Conservation (phyloP, 306 rosid genomes). For the Bauhinia variegata region DNA sequence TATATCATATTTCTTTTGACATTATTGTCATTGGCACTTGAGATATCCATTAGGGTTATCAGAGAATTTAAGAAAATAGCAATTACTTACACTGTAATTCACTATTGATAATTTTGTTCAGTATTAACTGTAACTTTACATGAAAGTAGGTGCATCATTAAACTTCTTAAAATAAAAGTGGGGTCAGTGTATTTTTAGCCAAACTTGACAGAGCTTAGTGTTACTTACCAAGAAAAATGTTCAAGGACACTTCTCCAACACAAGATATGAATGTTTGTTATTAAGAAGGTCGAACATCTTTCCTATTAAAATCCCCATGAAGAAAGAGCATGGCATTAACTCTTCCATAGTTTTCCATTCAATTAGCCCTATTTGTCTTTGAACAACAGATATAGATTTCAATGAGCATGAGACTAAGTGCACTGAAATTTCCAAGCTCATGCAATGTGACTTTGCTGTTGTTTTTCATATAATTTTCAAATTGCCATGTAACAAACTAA, state of each 20-base stretch:
- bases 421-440: slow-evolving; percentile 15
- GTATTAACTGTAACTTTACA: slow-evolving; percentile 1
- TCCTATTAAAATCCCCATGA: slow-evolving; percentile 20
- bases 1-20: slow-evolving; percentile 7
- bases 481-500: slow-evolving; percentile 31
- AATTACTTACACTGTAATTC: slow-evolving; percentile 12
- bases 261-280: neutral
- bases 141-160: neutral
- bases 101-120: neutral
- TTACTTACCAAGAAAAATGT: slow-evolving; percentile 12
- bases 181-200: neutral
- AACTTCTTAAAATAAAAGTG: slow-evolving; percentile 2
- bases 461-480: neutral
- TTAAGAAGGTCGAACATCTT: slow-evolving; percentile 14
- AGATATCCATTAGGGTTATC: slow-evolving; percentile 1
- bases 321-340: neutral
- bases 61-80: slow-evolving; percentile 13
- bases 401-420: slow-evolving; percentile 8
- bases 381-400: slow-evolving; percentile 19
- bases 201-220: slow-evolving; percentile 1
- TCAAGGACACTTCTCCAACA: neutral
- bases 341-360: slow-evolving; percentile 1
- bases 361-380: slow-evolving; percentile 16
- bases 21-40: neutral
- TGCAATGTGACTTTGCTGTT: slow-evolving; percentile 27